These are phyloP conservation scores for Mycena floridula DNA, from an alignment of 768 basidiomycete genomes.

Conservation along the genomic window DNA sequence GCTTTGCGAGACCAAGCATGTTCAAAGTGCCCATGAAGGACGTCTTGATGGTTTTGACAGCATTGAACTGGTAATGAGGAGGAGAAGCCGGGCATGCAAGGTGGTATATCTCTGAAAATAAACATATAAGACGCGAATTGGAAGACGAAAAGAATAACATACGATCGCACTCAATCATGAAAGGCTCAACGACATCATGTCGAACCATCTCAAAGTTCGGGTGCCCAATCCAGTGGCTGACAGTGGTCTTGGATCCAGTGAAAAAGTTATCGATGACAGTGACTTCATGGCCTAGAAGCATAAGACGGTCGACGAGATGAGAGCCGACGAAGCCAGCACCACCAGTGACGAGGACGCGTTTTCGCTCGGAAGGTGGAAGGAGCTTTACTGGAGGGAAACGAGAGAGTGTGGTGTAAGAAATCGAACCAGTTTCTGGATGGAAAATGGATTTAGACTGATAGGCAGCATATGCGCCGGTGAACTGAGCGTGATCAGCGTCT, in stretches of 20 bases:
- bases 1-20: constrained; percentile 97
- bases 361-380: constrained; percentile 68
- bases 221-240: constrained; percentile 94
- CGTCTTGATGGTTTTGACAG: constrained; percentile 97
- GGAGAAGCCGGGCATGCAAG: constrained; percentile 97
- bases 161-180: constrained; percentile 99
- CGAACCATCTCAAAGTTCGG: constrained; percentile 98
- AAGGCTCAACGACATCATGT: constrained; percentile 95
- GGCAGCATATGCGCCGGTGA: constrained; percentile 39
- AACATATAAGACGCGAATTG: constrained; percentile 10
- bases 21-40: constrained; percentile 98
- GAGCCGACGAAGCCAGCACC: constrained; percentile 99
- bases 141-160: constrained; percentile 24
- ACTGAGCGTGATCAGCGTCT: constrained; percentile 45
- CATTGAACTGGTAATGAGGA: constrained; percentile 96
- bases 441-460: constrained; percentile 87
- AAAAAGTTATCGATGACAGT: constrained; percentile 99
- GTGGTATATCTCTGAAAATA: constrained; percentile 84
- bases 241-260: constrained; percentile 95
- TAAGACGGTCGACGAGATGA: constrained; percentile 94
- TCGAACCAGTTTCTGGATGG: constrained; percentile 70
- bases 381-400: constrained; percentile 92
- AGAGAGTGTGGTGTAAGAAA: constrained; percentile 88
- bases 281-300: constrained; percentile 97
- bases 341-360: constrained; percentile 91